Evolutionary conservation across 2,329 filamentous ascomycete genomes (phyloP).

Genomic region (Aspergillus transmontanensis): DNA sequence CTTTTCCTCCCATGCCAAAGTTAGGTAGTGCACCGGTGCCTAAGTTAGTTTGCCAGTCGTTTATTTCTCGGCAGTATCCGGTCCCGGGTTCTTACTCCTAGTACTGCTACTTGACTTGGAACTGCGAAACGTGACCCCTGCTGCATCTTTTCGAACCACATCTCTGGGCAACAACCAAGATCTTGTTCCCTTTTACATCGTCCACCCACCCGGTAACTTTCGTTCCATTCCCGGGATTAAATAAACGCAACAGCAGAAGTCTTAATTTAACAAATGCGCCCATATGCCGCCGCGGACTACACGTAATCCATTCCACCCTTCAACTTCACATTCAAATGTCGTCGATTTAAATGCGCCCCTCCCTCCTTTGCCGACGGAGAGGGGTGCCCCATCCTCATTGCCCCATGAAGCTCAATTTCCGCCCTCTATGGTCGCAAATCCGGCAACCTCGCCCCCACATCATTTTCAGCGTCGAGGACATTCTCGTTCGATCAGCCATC

Average conservation of each 20-base stretch:
- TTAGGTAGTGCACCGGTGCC: background rate
- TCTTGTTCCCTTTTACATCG: background rate
- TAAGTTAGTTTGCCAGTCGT: background rate
- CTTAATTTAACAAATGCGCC: slow-evolving; percentile 28
- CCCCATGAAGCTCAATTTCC: slow-evolving; percentile 30
- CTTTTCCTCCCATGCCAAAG: background rate
- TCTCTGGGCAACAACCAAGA: background rate
- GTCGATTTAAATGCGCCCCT: slow-evolving; percentile 23
- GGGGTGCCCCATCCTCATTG: slow-evolving; percentile 21
- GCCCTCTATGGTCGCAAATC: slow-evolving; percentile 23
- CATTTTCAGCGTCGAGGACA: slow-evolving; percentile 43
- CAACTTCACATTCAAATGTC: slow-evolving; percentile 25
- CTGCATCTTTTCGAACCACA: background rate
- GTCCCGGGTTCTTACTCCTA: background rate
- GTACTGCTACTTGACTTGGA: background rate
- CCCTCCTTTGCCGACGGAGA: slow-evolving; percentile 20
- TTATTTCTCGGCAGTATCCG: slow-evolving; percentile 11
- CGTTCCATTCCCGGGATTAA: background rate
- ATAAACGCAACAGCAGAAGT: background rate
- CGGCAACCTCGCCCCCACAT: slow-evolving; percentile 21
- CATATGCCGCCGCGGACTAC: slow-evolving; percentile 41
- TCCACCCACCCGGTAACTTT: background rate
- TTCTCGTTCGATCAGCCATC: slow-evolving; percentile 75
- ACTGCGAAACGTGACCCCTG: background rate
- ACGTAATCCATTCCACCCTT: slow-evolving; percentile 33